Base-by-base conservation (phyloP, 768 basidiomycete genomes). In the Kwoniella sp. region DNA sequence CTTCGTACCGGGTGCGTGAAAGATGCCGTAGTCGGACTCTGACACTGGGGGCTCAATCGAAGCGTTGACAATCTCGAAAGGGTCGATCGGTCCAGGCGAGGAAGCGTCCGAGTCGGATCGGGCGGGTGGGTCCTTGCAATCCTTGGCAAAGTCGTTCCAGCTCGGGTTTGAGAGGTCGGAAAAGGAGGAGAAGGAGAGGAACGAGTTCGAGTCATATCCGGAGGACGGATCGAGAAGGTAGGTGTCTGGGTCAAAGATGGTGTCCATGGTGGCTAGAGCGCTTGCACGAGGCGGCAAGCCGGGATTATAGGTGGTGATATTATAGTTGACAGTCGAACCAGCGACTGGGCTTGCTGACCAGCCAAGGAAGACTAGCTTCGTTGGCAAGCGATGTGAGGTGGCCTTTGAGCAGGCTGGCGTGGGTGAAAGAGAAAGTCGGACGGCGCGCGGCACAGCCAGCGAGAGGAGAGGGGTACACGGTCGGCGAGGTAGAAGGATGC, bases 181-280 rank as follows among this genome's bases (percentile, higher is more conserved):
- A 25, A 69, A 61, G n/a, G 64, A 63, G 25, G 62, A 60, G 58
- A 69, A 69, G 23, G 67, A 62, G 15, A 64, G 46, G 58, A 66
- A 67, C 17, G 60, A 60, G 37, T 39, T 40, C 2, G 46, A 40
- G 22, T 50, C 46, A 36, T 59, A 53, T 23, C 36, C 15, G 6
- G 43, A 40, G 15, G 57, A 50, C 23, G 67, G 62, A 27, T 69
- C 67, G 51, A 69, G 48, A 19, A 64, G 60, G 22, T 41, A 60
- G 39, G 59, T 43, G 17, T 51, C 46, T 17, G 55, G 60, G 42
- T 69, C 67, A 50, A 66, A 69, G 34, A 67, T 56, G 20, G 61
- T 62, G 15, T 56, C 62, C 64, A 66, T 66, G 38, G 40, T 58
- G 54, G 53, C 28, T 22, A 34, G 37, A 23, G 43, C 9, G 55